Evolutionary conservation across 805 yeast species (phyloP), one percentile per base, ranked within the genome.

Genomic region (Metschnikowia bowlesiae): DNA sequence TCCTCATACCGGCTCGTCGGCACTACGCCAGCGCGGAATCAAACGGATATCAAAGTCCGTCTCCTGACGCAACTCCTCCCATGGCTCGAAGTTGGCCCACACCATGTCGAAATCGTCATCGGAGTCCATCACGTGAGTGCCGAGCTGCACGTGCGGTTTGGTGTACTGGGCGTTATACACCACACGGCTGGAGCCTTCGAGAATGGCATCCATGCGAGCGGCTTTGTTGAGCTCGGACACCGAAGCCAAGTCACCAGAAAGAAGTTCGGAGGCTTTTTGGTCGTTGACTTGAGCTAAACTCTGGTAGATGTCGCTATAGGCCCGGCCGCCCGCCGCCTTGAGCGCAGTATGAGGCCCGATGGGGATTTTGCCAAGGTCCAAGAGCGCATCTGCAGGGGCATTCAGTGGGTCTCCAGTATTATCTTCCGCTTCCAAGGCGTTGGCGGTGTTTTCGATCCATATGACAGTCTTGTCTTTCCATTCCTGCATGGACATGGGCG

Each of bases 401-500:
- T 38, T 3, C 31, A 18, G 7, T 22, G 2, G 3, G 2, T 5
- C 11, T 8, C 16, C 11, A 28, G 34, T 34, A 8, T 30, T 14
- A 1, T 50, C 33, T 9, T 49, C 50, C 11, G 46, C 35, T 29
- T 60, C 58, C 37, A 56, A 34, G 3, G 44, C 46, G 22, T 54
- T 51, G 38, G 48, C 54, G 8, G 54, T 49, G 52, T 55, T 61
- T 36, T 37, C 31, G 33, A 59, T 38, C 60, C 57, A 54, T 26
- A 41, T 35, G 13, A 55, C 56, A 9, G 64, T 61, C 46, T 73
- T 55, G 42, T 56, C 51, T 16, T 62, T 59, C 70, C 76, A 74
- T 6, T 68, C 64, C 43, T 66, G 57, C 53, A 69, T 56, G 48
- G 61, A 55, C 81, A 83, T 78, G 3, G 89, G 86, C 39, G 66